Conservation (phyloP, 2,329 filamentous ascomycete genomes). For the Penicillium rolfsii region DNA sequence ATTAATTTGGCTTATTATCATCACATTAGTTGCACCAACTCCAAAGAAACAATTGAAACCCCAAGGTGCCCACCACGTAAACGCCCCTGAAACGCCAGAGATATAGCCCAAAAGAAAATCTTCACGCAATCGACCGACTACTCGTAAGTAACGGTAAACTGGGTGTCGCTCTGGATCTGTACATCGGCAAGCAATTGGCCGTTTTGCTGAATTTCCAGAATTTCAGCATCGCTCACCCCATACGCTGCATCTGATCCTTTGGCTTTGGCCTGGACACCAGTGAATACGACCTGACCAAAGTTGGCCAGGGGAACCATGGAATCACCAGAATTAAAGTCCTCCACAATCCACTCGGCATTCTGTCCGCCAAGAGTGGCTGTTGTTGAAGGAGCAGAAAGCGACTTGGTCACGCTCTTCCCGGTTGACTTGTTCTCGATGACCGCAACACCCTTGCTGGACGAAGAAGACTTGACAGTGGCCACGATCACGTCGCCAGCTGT, state of each 20-base stretch:
- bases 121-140: constrained; percentile 6
- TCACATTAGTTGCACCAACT: neutral
- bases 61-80: neutral
- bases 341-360: constrained; percentile 67
- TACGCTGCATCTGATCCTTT: constrained; percentile 27
- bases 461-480: constrained; percentile 43
- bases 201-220: constrained; percentile 54
- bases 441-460: constrained; percentile 50
- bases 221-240: constrained; percentile 44
- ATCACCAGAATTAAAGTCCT: constrained; percentile 53
- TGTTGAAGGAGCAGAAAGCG: constrained; percentile 50
- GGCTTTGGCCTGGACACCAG: constrained; percentile 36
- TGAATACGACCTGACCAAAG: constrained; percentile 52
- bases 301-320: constrained; percentile 52
- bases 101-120: neutral
- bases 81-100: neutral
- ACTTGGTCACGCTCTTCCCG: constrained; percentile 57
- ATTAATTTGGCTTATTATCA: neutral
- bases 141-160: constrained; percentile 33
- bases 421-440: constrained; percentile 57
- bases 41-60: neutral
- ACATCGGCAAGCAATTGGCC: constrained; percentile 39
- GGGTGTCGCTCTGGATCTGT: constrained; percentile 29
- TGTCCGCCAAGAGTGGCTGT: constrained; percentile 54
- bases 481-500: constrained; percentile 52